Percentiles rank a stretch among this genome's conserved stretches.
These are phyloP conservation scores for Chaetomium sp. DNA, from an alignment of 2,329 filamentous ascomycete genomes.

Conservation along the genomic window DNA sequence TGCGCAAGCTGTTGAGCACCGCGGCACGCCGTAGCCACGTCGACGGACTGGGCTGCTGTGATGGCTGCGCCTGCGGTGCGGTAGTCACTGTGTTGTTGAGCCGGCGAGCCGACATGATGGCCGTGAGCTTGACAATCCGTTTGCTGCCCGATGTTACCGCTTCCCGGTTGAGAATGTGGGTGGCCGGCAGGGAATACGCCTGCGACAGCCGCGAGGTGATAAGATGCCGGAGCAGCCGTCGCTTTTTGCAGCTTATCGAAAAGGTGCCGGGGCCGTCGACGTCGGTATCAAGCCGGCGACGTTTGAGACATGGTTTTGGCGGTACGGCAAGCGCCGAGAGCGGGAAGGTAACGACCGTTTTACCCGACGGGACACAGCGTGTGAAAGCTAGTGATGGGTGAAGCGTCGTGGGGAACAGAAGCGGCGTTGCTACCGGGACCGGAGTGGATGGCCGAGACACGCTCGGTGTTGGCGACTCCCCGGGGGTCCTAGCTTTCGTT, in stretches of 20 bases:
- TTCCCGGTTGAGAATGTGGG: slow-evolving; percentile 61
- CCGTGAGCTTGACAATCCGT: slow-evolving; percentile 43
- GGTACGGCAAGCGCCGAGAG: background rate
- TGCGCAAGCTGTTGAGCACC: slow-evolving; percentile 55
- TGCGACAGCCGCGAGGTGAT: slow-evolving; percentile 65
- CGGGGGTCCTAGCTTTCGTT: background rate
- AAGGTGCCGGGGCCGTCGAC: slow-evolving; percentile 52
- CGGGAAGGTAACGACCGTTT: slow-evolving; percentile 12
- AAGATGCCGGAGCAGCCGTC: slow-evolving; percentile 54
- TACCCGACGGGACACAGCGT: background rate
- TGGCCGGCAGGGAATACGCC: slow-evolving; percentile 62
- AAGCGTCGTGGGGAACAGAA: background rate
- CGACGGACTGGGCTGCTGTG: slow-evolving; percentile 20
- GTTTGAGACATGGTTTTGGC: slow-evolving; percentile 34
- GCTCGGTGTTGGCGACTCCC: background rate
- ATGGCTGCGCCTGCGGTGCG: background rate
- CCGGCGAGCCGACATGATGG: slow-evolving; percentile 33
- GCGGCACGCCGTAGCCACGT: slow-evolving; percentile 57
- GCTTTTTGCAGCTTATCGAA: slow-evolving; percentile 56
- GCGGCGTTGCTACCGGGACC: background rate
- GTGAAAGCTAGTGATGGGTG: slow-evolving; percentile 3
- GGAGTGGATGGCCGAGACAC: background rate
- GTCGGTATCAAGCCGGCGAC: slow-evolving; percentile 47
- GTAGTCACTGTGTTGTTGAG: slow-evolving; percentile 13
- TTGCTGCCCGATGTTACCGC: slow-evolving; percentile 39